Evolutionary conservation across 805 yeast species (phyloP), one percentile per base, ranked within the genome.

Genomic region (Candida easanensis): DNA sequence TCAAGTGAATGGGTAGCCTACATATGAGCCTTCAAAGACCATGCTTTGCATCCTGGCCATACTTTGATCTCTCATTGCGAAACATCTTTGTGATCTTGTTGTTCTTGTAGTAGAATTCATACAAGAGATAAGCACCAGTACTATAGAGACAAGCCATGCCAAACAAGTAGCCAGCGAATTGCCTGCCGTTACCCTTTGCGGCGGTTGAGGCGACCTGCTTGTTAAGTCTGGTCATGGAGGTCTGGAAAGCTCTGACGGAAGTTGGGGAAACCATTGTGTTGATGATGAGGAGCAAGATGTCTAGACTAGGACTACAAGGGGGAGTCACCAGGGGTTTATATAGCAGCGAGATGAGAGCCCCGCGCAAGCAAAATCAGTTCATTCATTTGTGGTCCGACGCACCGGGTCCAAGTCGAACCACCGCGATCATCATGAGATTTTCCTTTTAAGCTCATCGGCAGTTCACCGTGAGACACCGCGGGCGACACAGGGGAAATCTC

Each of bases 31-130:
- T 13, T 41, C 43, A 42, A 23, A 46, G 41, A 32, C 45, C 44
- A 28, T 47, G 52, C 34, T 39, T 42, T 15, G 53, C 44, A 10
- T 36, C 18, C n/a, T 46, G 34, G 22, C 51, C 50, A 14, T 32
- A 28, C 37, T 39, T 36, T 5, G 38, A 25, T 49, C 53, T 49
- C 32, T 49, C 53, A 17, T 49, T 30, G 22, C 41, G 44, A 36
- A 57, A 58, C 38, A 57, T 57, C 38, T 50, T 37, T 25, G 52
- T 48, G 22, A 58, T 58, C 41, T 54, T 55, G 48, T 58, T 56
- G 33, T 53, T 32, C 48, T 52, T 44, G 45, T 53, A 57, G 41
- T 57, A 57, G 34, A 53, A 50, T 14, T 45, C 43, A 35, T 52
- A 57, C 48, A 56, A 36, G 10, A 45, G 25, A 14, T 45, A 41